Percentiles rank a stretch among this genome's conserved stretches.
phyloP scores from a whole-genome alignment of 140 eudicot species.

The Oenanthe javanica region DNA sequence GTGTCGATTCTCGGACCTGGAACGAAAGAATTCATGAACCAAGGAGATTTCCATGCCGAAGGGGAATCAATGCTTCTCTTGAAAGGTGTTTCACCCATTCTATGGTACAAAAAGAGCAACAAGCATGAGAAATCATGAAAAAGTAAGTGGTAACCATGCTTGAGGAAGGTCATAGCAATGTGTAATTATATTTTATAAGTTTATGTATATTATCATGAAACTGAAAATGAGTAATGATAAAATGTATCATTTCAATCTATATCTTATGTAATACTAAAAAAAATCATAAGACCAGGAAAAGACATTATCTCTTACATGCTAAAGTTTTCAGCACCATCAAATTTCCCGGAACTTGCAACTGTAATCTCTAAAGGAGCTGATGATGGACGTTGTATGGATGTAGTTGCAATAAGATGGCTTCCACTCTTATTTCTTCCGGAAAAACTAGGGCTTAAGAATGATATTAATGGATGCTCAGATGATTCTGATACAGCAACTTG shows the following conservation, averaged over 20 bases:
- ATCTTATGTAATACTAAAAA: background rate
- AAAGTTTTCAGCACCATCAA: conserved; percentile 22
- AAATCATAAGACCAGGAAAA: background rate
- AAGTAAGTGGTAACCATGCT: conserved; percentile 13
- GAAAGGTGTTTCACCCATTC: conserved; percentile 55
- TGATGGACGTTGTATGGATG: conserved; percentile 16
- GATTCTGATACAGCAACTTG: conserved; percentile 15
- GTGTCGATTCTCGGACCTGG: conserved; percentile 42
- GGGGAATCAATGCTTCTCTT: conserved; percentile 54
- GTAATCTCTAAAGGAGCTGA: conserved; percentile 17
- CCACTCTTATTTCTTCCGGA: conserved; percentile 17
- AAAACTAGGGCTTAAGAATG: conserved; percentile 26
- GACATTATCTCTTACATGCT: conserved; percentile 47
- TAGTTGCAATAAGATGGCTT: conserved; percentile 5
- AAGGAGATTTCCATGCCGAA: conserved; percentile 57
- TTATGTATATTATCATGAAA: background rate
- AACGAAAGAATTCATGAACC: conserved; percentile 35
- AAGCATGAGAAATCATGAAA: conserved; percentile 10
- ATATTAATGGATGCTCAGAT: conserved; percentile 19
- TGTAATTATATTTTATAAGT: background rate
- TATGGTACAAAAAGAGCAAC: conserved; percentile 15
- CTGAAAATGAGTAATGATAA: background rate
- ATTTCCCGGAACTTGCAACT: conserved; percentile 22
- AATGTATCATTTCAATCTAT: background rate
- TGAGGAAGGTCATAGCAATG: background rate